A percentile compares a stretch with the other conserved stretches of the same genome.
Evolutionary conservation across 768 basidiomycete genomes (phyloP).

Genomic region (Suillus occidentalis): DNA sequence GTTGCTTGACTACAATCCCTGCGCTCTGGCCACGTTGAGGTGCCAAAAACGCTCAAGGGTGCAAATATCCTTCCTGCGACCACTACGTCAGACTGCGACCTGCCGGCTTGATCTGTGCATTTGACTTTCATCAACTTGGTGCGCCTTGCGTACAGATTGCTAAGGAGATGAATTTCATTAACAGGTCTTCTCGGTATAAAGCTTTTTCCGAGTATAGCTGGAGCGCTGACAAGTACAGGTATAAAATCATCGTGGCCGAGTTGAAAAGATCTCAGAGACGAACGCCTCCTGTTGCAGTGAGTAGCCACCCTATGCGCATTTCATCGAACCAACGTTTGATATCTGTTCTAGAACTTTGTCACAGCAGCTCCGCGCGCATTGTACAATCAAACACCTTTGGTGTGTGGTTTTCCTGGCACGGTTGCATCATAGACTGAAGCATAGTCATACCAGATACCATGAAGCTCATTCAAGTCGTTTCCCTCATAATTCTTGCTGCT

Average conservation of each 20-base stretch:
- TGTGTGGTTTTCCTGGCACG: not conserved
- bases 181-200: not conserved
- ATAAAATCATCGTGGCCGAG: not conserved
- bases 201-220: not conserved
- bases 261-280: not conserved
- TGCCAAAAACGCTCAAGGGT: no score
- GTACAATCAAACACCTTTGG: not conserved
- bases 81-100: no score
- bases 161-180: not conserved
- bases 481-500: slow-evolving; percentile 28
- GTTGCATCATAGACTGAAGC: not conserved
- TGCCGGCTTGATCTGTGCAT: no score
- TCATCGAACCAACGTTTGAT: not conserved
- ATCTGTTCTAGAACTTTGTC: not conserved
- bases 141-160: not conserved
- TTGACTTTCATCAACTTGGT: no score
- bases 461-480: not conserved
- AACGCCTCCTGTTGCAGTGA: not conserved
- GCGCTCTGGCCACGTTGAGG: no score
- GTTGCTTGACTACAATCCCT: no score
- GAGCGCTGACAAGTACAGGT: not conserved
- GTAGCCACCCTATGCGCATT: not conserved
- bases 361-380: not conserved
- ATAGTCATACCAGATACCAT: not conserved
- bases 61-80: no score